A percentile compares a stretch with the other conserved stretches of the same genome.
Evolutionary conservation across 164 flowering plant genomes (phyloP).

Genomic region (Saururus chinensis): DNA sequence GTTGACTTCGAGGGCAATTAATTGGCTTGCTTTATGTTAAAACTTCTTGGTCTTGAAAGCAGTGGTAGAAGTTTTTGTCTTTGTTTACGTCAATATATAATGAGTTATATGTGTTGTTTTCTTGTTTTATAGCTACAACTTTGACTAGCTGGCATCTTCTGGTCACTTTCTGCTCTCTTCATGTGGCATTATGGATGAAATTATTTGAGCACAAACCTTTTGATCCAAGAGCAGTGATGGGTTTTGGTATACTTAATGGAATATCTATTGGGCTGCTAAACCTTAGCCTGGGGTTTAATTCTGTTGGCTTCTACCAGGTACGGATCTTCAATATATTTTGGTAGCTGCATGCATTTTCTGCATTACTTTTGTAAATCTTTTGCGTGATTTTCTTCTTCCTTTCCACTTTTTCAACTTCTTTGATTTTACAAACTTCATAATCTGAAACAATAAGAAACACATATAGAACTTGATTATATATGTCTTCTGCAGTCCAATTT

Average conservation of each 20-base stretch:
- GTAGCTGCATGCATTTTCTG: background rate
- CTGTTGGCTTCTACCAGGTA: slow-evolving; percentile 98
- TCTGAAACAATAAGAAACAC: background rate
- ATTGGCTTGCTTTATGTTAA: no score
- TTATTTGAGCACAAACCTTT: slow-evolving; percentile 90
- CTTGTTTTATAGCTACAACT: slow-evolving; percentile 52
- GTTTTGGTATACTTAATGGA: slow-evolving; percentile 90
- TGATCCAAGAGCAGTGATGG: slow-evolving; percentile 72
- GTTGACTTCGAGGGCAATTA: no score
- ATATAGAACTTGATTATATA: background rate
- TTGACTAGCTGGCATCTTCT: slow-evolving; percentile 98
- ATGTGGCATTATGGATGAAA: slow-evolving; percentile 78
- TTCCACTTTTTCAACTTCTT: no score
- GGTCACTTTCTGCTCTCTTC: slow-evolving; percentile 95
- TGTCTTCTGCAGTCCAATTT: background rate
- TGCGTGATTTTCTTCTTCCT: no score
- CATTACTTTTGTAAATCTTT: background rate
- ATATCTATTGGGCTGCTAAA: slow-evolving; percentile 84
- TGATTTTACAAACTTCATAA: background rate
- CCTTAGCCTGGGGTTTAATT: slow-evolving; percentile 90
- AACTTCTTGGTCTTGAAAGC: no score
- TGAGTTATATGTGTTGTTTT: no score
- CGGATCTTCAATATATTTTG: background rate
- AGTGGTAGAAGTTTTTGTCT: no score
- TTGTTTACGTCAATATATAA: no score